Evolutionary conservation across 176 grass and related monocot genomes (phyloP).

Genomic region (Oryza rufipogon): DNA sequence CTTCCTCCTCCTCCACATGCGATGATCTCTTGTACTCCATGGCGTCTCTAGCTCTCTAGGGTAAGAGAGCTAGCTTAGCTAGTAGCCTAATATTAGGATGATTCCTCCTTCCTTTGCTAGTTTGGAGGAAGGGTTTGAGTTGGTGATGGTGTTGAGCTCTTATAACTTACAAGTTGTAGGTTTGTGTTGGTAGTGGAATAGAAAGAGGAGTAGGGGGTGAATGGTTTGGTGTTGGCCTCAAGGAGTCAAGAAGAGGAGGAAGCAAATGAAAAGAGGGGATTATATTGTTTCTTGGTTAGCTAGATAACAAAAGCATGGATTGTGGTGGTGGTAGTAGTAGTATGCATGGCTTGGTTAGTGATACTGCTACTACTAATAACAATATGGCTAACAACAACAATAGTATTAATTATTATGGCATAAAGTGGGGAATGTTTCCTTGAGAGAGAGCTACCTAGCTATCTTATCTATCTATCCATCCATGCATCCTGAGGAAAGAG

Average conservation of each 20-base stretch:
- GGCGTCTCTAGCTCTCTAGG: not conserved
- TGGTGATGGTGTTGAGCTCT: not conserved
- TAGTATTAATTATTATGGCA: conserved; percentile 28
- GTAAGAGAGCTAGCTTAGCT: not conserved
- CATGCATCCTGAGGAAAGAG: conserved; percentile 30
- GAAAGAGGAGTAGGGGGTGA: not conserved
- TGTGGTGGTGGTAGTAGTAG: not conserved
- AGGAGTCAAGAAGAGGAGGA: conserved; percentile 21
- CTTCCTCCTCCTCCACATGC: conserved; percentile 54
- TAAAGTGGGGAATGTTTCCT: conserved; percentile 57
- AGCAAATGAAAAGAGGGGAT: conserved; percentile 4
- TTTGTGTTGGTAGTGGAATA: not conserved
- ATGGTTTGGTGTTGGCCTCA: conserved; percentile 42
- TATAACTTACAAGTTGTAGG: conserved; percentile 24
- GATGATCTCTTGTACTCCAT: conserved; percentile 70
- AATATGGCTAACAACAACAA: not conserved
- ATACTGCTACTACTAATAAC: not conserved
- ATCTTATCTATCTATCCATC: conserved; percentile 27
- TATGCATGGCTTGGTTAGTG: not conserved
- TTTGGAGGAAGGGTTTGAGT: not conserved
- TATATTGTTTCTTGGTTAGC: not conserved
- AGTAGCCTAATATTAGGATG: not conserved
- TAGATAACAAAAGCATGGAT: not conserved
- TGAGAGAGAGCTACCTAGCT: conserved; percentile 35
- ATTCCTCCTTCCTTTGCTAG: not conserved